Evolutionary conservation across 192 early-diverging fungal species (phyloP), one percentile per base, ranked within the genome.

Genomic region (Geranomyces variabilis): DNA sequence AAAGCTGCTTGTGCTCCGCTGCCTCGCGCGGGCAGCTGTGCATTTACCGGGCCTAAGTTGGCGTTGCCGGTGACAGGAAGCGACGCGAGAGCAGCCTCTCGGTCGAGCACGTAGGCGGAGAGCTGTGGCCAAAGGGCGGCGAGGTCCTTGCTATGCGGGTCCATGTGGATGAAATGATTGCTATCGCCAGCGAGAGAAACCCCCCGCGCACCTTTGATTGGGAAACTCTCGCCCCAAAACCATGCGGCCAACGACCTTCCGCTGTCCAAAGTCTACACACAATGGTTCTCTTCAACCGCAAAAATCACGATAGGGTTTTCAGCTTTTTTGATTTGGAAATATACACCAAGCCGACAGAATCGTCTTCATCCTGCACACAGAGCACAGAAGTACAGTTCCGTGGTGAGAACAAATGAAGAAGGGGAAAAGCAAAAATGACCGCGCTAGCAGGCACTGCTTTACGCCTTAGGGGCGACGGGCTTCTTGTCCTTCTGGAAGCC

Each of bases 401-500:
- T n/a, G 19, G 19, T 55, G 21, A 24, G 21, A 15, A 55, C 7
- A 28, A 55, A 15, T 55, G 6, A 28, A 24, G 26, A 55, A 55
- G 14, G 51, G 51, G 51, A 28, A 55, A 55, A 55, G 51, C 51
- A 55, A 3, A 41, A 10, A 10, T 41, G 36, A 41, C 36, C 36
- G 51, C 26, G 19, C 14, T 15, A 8, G 21, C 51, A 60, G 28
- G 29, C 30, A 60, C 30, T 44, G 17, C 43, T 47, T 68, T 57
- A 59, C 55, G 68, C 68, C 68, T 70, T 70, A 26, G 48, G 68
- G 43, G 68, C 68, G 22, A 57, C 68, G 28, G 68, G 68, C 57
- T 70, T 70, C 68, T 70, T 70, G 68, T 70, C 80, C 80, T 81
- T 81, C 72, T 88, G 92, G 90, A 92, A 93, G 56, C 74, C 77